A percentile compares a stretch with the other conserved stretches of the same genome.
phyloP scores from a whole-genome alignment of 2,329 filamentous ascomycete species.

The Colletotrichum sp. region DNA sequence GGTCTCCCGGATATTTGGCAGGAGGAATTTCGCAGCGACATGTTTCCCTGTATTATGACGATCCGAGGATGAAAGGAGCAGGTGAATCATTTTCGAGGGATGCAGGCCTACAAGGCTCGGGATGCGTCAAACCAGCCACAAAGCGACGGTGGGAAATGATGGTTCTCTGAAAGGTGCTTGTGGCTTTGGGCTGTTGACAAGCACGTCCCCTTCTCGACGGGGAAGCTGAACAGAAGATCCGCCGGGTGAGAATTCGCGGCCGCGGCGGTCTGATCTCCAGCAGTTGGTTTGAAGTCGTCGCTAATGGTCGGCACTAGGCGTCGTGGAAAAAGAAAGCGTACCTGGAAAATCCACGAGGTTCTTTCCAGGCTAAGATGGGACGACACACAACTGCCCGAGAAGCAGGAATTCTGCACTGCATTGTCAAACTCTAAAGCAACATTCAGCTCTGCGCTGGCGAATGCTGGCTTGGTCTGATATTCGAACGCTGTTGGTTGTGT shows the following conservation, averaged over 20 bases:
- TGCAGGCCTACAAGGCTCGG: not conserved
- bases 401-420: not conserved
- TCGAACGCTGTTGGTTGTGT: not conserved
- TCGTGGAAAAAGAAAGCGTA: conserved; percentile 17
- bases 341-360: conserved; percentile 7
- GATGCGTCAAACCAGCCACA: not conserved
- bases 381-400: not conserved
- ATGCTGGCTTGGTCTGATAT: not conserved
- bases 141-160: not conserved
- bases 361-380: conserved; percentile 6
- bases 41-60: not conserved
- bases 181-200: not conserved
- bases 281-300: not conserved
- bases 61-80: conserved; percentile 1
- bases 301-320: not conserved
- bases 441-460: not conserved
- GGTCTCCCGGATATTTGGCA: not conserved
- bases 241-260: not conserved
- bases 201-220: not conserved
- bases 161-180: not conserved
- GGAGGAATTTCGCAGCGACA: not conserved
- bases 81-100: not conserved
- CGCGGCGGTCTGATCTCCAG: not conserved
- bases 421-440: conserved; percentile 18
- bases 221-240: not conserved